Evolutionary conservation across 495 filamentous ascomycete genomes (phyloP), one percentile per base, ranked within the genome.

Genomic region (Hypomontagnella submonticulosa): DNA sequence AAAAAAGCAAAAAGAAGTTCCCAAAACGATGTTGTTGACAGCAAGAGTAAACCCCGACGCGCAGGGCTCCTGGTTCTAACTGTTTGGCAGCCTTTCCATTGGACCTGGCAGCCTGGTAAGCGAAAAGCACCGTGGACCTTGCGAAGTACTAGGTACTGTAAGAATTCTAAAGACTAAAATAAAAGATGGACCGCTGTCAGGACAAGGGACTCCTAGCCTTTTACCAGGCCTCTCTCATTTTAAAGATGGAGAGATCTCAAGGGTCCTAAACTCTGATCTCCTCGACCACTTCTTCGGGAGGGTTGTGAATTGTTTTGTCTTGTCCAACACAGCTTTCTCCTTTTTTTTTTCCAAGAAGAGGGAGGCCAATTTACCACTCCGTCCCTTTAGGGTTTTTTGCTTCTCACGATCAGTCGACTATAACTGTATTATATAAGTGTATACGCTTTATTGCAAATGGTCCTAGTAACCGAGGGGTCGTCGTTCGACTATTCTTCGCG

Each of bases 81-180:
- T n/a, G n/a, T n/a, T n/a, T 54, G 37, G 13, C 59, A 13, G n/a
- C 59, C 19, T 19, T 68, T 59, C 65, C 49, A 68, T 63, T 68
- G 65, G 59, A 40, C 49, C 59, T 54, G 42, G 59, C 55, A 63
- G 33, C 49, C 59, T 54, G 42, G 59, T 59, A 63, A 68, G 59
- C 59, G 59, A 63, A 69, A 27, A 27, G 23, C 23, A 27, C 23
- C 23, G 6, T 2, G 23, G 23, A 2, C 2, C 6, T 27, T 27
- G 23, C 23, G 6, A 34, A 16, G 33, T 27, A 57, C 23, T 55
- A 61, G 66, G 66, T 52, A 49, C 61, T 65, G 66, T 66, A 50
- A 61, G 66, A 69, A 69, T 65, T 65, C 66, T 65, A 66, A 69
- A 60, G 37, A 65, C 61, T 66, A 69, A 69, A 69, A 69, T 65